Conservation (phyloP, 2,329 filamentous ascomycete species). For the Thielaviopsis musarum region DNA sequence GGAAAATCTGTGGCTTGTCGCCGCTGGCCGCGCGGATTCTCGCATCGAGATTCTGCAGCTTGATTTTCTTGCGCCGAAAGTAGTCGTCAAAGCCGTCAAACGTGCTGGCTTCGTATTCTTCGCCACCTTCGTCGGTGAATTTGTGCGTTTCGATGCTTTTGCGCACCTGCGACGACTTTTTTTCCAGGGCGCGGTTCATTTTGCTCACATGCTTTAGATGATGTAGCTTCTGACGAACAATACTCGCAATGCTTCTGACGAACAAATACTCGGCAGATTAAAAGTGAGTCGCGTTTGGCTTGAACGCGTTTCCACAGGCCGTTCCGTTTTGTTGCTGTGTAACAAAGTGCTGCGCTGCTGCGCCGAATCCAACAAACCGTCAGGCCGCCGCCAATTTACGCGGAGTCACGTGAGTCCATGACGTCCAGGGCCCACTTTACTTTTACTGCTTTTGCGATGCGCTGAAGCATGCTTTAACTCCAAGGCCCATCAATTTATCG, state of each 20-base stretch:
- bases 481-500: neutral
- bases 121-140: constrained; percentile 68
- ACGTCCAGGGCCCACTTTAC: constrained; percentile 3
- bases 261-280: neutral
- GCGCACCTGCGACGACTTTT: constrained; percentile 43
- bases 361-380: neutral
- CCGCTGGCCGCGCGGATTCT: constrained; percentile 53
- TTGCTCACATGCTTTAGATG: neutral
- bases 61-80: constrained; percentile 89
- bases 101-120: constrained; percentile 74
- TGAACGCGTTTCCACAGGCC: no score
- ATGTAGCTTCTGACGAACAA: no score
- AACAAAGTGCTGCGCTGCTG: neutral
- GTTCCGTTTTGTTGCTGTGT: neutral
- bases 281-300: neutral
- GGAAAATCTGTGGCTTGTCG: constrained; percentile 73
- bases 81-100: constrained; percentile 89
- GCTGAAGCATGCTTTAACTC: neutral
- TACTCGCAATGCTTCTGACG: no score
- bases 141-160: constrained; percentile 48
- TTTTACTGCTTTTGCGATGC: neutral
- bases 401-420: constrained; percentile 5
- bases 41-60: constrained; percentile 84
- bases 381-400: neutral
- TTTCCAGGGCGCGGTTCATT: constrained; percentile 46